These are phyloP conservation scores for Testicularia cyperi DNA, from an alignment of 1,284 basidiomycete species.

Conservation along the genomic window DNA sequence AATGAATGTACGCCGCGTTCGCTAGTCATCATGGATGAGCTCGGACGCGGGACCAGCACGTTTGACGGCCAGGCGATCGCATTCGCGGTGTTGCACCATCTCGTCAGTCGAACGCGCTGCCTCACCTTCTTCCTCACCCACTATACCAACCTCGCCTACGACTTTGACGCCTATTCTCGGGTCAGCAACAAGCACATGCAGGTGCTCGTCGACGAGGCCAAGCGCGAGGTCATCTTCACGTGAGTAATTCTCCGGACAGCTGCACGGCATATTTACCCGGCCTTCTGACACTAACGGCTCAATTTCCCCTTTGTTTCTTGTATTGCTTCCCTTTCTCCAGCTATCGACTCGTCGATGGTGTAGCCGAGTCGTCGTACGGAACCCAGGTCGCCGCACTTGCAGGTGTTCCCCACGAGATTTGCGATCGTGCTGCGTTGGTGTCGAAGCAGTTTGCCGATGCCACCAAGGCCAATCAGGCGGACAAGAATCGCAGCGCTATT, in stretches of 20 bases:
- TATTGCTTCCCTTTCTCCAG: constrained; percentile 8
- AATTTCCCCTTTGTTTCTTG: not conserved
- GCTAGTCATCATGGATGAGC: constrained; percentile 60
- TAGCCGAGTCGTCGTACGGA: constrained; percentile 84
- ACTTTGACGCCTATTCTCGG: constrained; percentile 54
- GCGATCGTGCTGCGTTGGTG: constrained; percentile 51
- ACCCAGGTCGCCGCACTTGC: constrained; percentile 58
- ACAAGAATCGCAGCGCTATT: constrained; percentile 44
- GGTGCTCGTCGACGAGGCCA: constrained; percentile 55
- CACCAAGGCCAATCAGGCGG: constrained; percentile 41
- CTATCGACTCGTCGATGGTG: constrained; percentile 60
- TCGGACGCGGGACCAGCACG: constrained; percentile 60
- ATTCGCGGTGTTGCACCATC: constrained; percentile 56
- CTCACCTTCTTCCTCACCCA: constrained; percentile 59
- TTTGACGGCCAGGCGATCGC: constrained; percentile 60
- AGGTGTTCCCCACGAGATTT: constrained; percentile 53
- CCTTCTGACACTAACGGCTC: no score
- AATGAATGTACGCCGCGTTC: constrained; percentile 58
- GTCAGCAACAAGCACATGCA: constrained; percentile 59
- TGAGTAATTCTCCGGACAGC: constrained; percentile 12
- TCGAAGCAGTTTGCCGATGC: constrained; percentile 50
- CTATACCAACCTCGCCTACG: constrained; percentile 53
- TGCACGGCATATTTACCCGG: no score
- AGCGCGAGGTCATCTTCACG: constrained; percentile 57
- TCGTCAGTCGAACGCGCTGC: constrained; percentile 55